Evolutionary conservation across 106 monocot species (phyloP).

Genomic region (Phalaenopsis equestris): DNA sequence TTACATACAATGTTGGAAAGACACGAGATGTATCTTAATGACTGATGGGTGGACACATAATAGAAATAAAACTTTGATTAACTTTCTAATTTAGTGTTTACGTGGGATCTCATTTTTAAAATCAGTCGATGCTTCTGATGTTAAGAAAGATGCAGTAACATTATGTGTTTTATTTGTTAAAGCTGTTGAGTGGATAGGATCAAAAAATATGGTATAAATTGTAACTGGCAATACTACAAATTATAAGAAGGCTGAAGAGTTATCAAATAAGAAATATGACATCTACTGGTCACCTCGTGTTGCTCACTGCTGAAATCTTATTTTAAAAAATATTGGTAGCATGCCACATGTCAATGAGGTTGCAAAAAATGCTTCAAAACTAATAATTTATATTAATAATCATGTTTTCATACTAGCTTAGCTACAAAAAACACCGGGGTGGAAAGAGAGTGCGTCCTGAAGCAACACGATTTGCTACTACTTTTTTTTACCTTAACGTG

Average conservation of each 20-base stretch:
- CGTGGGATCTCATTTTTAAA: background rate
- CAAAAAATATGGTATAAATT: background rate
- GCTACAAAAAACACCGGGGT: background rate
- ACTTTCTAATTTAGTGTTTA: background rate
- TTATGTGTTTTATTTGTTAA: background rate
- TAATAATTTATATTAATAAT: background rate
- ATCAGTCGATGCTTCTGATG: background rate
- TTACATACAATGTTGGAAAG: too few species aligned
- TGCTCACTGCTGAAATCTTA: background rate
- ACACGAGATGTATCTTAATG: too few species aligned
- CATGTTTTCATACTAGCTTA: background rate
- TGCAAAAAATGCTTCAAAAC: background rate
- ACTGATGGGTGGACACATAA: background rate
- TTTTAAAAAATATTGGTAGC: background rate
- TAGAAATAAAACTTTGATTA: background rate
- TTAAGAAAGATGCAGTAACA: background rate
- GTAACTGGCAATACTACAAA: background rate
- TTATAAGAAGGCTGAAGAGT: background rate
- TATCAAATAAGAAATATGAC: background rate
- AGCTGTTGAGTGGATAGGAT: background rate
- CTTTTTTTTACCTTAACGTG: background rate
- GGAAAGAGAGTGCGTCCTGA: background rate
- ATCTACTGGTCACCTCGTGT: background rate
- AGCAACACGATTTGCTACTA: background rate
- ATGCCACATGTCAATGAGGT: background rate